Evolutionary conservation across 495 filamentous ascomycete species (phyloP).

Genomic region (Aspergillus steynii): DNA sequence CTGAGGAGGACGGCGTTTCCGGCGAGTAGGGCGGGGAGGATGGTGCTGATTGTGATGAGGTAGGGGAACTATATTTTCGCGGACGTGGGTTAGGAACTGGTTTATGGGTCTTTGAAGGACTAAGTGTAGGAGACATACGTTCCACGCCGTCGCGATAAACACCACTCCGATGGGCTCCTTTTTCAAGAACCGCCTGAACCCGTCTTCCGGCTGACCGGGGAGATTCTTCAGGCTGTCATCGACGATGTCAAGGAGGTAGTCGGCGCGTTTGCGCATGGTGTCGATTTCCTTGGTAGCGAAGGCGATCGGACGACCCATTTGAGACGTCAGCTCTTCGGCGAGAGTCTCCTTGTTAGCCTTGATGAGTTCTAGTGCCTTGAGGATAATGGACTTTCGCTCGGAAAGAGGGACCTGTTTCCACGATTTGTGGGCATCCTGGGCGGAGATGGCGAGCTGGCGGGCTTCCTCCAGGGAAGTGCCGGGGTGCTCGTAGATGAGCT

Average conservation of each 20-base stretch:
- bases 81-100: constrained; percentile 1
- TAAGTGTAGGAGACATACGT: constrained; percentile 56
- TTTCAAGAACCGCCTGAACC: constrained; percentile 85
- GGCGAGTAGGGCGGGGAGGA: constrained; percentile 83
- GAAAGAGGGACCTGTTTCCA: constrained; percentile 64
- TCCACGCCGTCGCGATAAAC: constrained; percentile 90
- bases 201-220: constrained; percentile 76
- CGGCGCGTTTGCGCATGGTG: constrained; percentile 77
- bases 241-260: constrained; percentile 82
- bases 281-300: constrained; percentile 81
- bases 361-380: constrained; percentile 72
- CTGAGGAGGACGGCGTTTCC: constrained; percentile 91
- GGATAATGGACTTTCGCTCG: constrained; percentile 75
- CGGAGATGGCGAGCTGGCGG: constrained; percentile 59
- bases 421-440: constrained; percentile 69
- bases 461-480: constrained; percentile 71
- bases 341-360: constrained; percentile 70
- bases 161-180: constrained; percentile 84
- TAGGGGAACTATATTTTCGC: constrained; percentile 76
- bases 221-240: constrained; percentile 62
- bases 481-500: constrained; percentile 76
- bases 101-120: background rate
- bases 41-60: constrained; percentile 84
- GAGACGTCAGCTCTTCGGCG: constrained; percentile 78
- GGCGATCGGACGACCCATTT: constrained; percentile 92